Conservation (phyloP, 257 asterid genomes). For the Osmanthus fragrans region DNA sequence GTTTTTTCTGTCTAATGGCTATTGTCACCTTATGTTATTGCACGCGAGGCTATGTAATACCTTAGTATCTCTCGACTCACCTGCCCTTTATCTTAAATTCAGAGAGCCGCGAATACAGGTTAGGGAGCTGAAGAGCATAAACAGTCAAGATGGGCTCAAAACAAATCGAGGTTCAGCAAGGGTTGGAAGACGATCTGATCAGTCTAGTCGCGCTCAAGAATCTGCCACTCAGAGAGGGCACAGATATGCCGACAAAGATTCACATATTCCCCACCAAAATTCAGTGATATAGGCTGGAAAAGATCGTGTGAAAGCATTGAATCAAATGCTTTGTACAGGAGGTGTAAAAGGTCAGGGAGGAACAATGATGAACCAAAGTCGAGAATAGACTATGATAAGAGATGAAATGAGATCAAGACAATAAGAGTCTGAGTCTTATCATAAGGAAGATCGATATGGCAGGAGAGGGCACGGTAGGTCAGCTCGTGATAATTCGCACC, state of each 20-base stretch:
- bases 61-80: slow-evolving; percentile 6
- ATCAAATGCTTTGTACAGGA: slow-evolving; percentile 23
- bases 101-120: slow-evolving; percentile 98
- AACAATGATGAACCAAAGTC: slow-evolving; percentile 23
- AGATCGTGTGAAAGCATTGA: slow-evolving; percentile 24
- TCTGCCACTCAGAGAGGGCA: slow-evolving; percentile 31
- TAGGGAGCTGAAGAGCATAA: slow-evolving; percentile 90
- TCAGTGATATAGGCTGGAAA: slow-evolving; percentile 18
- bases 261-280: slow-evolving; percentile 29
- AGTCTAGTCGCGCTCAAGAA: slow-evolving; percentile 29
- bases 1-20: neutral
- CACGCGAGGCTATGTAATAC: neutral
- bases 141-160: slow-evolving; percentile 55
- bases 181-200: slow-evolving; percentile 35
- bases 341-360: slow-evolving; percentile 35
- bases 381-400: slow-evolving; percentile 48
- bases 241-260: slow-evolving; percentile 32
- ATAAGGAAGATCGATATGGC: slow-evolving; percentile 40
- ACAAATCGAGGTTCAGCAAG: slow-evolving; percentile 42
- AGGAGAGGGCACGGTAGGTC: slow-evolving; percentile 42
- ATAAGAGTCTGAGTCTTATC: slow-evolving; percentile 38
- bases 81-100: slow-evolving; percentile 6
- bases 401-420: slow-evolving; percentile 46
- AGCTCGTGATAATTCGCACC: slow-evolving; percentile 27
- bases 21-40: neutral